A percentile compares a stretch with the other conserved stretches of the same genome.
These are phyloP conservation scores for Trypanosoma vivax DNA, from an alignment of 208 protist species.

Conservation along the genomic window DNA sequence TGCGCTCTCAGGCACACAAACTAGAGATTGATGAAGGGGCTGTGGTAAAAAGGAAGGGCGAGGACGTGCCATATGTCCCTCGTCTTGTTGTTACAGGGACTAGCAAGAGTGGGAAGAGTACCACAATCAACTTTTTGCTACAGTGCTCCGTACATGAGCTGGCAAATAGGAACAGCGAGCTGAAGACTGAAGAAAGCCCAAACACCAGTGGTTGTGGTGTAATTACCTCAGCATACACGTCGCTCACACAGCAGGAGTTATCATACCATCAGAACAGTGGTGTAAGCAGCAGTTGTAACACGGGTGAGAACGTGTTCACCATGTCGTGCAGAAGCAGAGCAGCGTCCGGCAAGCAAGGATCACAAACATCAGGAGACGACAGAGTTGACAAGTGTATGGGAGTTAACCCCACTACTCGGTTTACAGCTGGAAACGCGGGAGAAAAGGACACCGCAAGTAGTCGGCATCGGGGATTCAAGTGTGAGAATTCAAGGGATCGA, in stretches of 20 bases:
- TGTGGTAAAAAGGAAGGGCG: not conserved
- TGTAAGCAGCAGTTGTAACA: not conserved
- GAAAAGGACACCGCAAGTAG: no score
- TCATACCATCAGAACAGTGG: not conserved
- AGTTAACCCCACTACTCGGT: no score
- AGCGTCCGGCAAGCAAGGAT: not conserved
- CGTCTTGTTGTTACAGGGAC: conserved; percentile 18
- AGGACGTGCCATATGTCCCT: not conserved
- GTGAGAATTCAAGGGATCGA: no score
- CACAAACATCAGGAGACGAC: no score
- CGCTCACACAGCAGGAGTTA: not conserved
- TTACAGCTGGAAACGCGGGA: no score
- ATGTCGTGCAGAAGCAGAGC: not conserved
- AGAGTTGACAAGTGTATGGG: no score
- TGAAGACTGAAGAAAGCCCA: not conserved
- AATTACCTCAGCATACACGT: not conserved
- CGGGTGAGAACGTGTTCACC: not conserved
- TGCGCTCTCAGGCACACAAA: conserved; percentile 12
- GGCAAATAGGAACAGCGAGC: not conserved
- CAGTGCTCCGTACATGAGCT: not conserved
- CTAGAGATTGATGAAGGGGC: not conserved
- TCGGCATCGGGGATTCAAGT: no score
- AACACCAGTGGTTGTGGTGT: not conserved
- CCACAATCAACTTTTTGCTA: conserved; percentile 19
- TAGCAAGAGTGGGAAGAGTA: conserved; percentile 6